A percentile compares a stretch with the other conserved stretches of the same genome.
Conservation (phyloP, 2,329 filamentous ascomycete species). For the Cercospora nicotianae region DNA sequence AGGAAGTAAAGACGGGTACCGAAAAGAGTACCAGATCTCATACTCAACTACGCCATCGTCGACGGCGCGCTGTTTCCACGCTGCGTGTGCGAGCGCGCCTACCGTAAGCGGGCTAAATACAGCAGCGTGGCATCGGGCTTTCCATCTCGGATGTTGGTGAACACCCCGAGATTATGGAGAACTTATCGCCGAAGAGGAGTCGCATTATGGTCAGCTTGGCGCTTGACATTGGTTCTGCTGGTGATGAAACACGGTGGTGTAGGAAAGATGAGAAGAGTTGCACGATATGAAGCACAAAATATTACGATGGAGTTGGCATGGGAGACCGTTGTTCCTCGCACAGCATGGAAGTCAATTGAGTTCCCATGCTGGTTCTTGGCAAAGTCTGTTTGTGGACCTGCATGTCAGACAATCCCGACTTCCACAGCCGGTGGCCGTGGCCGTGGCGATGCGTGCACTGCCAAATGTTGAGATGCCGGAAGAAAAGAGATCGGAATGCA, state of each 20-base stretch:
- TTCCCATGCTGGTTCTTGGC: not conserved
- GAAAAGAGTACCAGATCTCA: not conserved
- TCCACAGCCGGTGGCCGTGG: not conserved
- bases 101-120: not conserved
- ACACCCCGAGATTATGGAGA: not conserved
- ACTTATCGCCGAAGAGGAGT: not conserved
- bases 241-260: not conserved
- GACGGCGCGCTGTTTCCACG: not conserved
- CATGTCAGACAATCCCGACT: not conserved
- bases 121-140: constrained; percentile 2
- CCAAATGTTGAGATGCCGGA: not conserved
- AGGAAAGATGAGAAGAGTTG: not conserved
- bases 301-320: not conserved
- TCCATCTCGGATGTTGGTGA: not conserved
- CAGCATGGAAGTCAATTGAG: not conserved
- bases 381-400: not conserved
- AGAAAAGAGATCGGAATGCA: not conserved
- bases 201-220: not conserved
- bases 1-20: not conserved
- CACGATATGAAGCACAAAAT: not conserved
- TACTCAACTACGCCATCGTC: not conserved
- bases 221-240: not conserved
- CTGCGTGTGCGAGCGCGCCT: not conserved
- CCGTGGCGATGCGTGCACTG: not conserved
- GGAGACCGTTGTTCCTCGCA: not conserved